Percentiles rank a stretch among this genome's conserved stretches.
These are phyloP conservation scores for Thelonectria blattea DNA, from an alignment of 2,329 filamentous ascomycete genomes.

Conservation along the genomic window DNA sequence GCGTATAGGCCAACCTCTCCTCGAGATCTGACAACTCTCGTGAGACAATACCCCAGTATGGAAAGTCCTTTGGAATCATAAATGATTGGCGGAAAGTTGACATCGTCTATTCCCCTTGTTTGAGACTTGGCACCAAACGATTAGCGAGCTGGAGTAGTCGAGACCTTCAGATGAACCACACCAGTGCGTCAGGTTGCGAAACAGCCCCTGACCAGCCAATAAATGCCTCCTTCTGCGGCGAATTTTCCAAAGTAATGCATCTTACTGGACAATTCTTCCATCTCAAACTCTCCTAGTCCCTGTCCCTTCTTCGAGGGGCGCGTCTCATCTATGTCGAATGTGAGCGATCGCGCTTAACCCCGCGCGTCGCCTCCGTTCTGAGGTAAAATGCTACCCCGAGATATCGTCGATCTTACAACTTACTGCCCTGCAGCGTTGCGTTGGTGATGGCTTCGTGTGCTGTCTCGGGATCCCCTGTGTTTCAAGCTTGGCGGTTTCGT, in stretches of 20 bases:
- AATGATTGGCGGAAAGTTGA: neutral
- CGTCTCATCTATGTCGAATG: neutral
- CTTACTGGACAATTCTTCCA: neutral
- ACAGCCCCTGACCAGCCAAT: conserved; percentile 4
- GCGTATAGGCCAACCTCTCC: neutral
- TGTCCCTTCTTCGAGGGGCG: neutral
- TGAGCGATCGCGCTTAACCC: conserved; percentile 1
- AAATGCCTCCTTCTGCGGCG: neutral
- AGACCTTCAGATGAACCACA: conserved; percentile 10
- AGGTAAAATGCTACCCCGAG: neutral
- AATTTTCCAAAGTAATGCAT: neutral
- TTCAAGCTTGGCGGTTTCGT: conserved; percentile 3
- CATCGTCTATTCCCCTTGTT: conserved; percentile 6
- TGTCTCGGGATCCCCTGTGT: neutral
- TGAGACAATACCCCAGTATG: neutral
- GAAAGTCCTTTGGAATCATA: neutral
- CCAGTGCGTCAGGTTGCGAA: conserved; percentile 10
- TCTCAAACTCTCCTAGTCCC: neutral
- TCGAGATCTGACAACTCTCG: conserved; percentile 3
- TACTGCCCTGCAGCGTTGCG: neutral
- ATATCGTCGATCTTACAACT: neutral
- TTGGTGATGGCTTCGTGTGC: neutral
- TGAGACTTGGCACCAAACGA: neutral
- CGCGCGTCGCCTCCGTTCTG: neutral
- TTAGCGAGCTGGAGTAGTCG: neutral